These are phyloP conservation scores for Pouteria glomerata DNA, from an alignment of 148 eudicot genomes.

Conservation along the genomic window DNA sequence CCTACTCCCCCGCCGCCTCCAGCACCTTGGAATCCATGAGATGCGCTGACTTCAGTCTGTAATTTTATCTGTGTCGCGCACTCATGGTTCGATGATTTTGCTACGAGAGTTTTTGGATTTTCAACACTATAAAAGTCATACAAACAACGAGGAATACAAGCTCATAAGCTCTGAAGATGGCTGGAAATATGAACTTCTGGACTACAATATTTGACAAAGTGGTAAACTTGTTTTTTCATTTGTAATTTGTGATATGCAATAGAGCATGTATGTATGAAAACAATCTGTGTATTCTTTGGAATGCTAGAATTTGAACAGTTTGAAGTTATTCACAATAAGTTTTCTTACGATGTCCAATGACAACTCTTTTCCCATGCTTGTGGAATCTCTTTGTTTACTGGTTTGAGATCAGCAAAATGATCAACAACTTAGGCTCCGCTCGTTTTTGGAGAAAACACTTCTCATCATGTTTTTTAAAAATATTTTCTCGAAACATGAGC, in stretches of 20 bases:
- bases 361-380: not conserved
- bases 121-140: not conserved
- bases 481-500: too few relatives aligned
- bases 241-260: conserved; percentile 5
- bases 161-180: not conserved
- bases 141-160: not conserved
- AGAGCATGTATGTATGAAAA: conserved; percentile 11
- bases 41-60: not conserved
- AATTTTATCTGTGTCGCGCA: not conserved
- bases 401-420: too few relatives aligned
- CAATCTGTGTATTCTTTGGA: not conserved
- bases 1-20: conserved; percentile 93
- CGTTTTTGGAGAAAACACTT: too few relatives aligned
- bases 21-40: conserved; percentile 85
- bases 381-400: too few relatives aligned
- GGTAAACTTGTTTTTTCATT: not conserved
- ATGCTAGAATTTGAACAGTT: not conserved
- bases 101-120: not conserved
- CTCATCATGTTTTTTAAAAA: too few relatives aligned
- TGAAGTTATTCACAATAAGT: not conserved
- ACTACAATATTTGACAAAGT: not conserved
- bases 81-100: conserved; percentile 6
- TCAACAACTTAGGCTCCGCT: too few relatives aligned
- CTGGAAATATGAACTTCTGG: not conserved
- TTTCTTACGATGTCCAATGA: not conserved